These are phyloP conservation scores for Aspergillus sp. DNA, from an alignment of 2,329 filamentous ascomycete species.

Conservation along the genomic window DNA sequence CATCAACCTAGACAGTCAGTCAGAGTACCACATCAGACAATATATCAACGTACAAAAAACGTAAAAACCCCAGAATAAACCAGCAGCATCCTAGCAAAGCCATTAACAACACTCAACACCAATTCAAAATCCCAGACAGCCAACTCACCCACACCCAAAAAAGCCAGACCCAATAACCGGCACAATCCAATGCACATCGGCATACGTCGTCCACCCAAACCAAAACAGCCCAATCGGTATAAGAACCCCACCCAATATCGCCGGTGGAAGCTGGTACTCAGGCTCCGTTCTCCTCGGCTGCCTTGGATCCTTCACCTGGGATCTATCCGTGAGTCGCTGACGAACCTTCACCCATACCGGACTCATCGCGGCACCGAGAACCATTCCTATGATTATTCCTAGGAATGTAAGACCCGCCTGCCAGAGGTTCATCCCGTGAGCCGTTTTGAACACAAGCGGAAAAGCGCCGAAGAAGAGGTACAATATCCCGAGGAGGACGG, in stretches of 20 bases:
- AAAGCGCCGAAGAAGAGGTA: constrained; percentile 51
- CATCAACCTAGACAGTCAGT: constrained; percentile 60
- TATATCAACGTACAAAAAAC: background rate
- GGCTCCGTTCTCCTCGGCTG: constrained; percentile 51
- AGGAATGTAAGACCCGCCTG: constrained; percentile 25
- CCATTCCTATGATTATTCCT: constrained; percentile 18
- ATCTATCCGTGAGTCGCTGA: background rate
- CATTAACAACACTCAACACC: too few relatives aligned
- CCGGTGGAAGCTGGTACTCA: constrained; percentile 74
- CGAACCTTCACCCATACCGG: background rate
- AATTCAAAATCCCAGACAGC: fast-evolving
- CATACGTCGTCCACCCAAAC: constrained; percentile 79
- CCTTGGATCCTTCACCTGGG: background rate
- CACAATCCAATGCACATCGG: constrained; percentile 68
- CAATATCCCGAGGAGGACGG: constrained; percentile 54
- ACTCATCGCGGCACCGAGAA: background rate
- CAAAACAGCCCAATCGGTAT: constrained; percentile 78
- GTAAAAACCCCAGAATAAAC: background rate
- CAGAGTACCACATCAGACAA: constrained; percentile 33
- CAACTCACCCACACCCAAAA: constrained; percentile 65
- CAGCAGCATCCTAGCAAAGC: background rate
- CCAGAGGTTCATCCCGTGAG: constrained; percentile 36
- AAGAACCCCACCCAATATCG: constrained; percentile 67
- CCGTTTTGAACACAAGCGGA: constrained; percentile 24
- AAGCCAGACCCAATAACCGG: constrained; percentile 69